Conservation (phyloP, 306 rosid species). For the Cucurbita pepo region DNA sequence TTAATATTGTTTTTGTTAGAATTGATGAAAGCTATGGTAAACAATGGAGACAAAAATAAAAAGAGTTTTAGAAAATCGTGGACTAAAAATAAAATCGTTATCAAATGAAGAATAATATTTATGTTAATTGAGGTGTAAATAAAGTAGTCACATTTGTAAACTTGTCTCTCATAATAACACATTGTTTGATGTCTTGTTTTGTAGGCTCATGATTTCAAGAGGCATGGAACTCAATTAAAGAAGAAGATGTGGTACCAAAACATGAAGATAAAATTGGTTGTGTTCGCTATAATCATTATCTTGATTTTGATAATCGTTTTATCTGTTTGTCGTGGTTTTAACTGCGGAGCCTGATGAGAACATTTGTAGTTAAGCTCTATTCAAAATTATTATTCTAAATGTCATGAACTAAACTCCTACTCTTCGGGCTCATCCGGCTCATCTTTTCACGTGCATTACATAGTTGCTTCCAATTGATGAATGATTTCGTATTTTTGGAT, state of each 20-base stretch:
- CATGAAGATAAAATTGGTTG: slow-evolving; percentile 84
- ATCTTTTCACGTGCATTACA: not conserved
- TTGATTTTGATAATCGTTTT: slow-evolving; percentile 42
- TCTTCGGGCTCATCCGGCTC: too few species aligned
- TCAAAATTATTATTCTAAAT: not conserved
- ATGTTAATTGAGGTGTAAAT: too few species aligned
- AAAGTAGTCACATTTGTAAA: too few species aligned
- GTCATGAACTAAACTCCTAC: not conserved
- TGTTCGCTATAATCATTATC: slow-evolving; percentile 36
- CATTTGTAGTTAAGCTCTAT: not conserved
- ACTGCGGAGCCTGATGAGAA: slow-evolving; percentile 14
- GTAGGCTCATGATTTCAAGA: slow-evolving; percentile 73
- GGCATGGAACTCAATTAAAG: slow-evolving; percentile 56
- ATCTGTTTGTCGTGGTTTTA: slow-evolving; percentile 57
- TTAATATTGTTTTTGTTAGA: rapidly evolving
- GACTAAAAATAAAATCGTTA: too few species aligned
- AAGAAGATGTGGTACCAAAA: slow-evolving; percentile 90
- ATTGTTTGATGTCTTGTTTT: too few species aligned
- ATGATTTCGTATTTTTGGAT: not conserved
- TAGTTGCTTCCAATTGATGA: not conserved
- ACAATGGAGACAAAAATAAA: too few species aligned
- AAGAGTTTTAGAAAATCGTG: too few species aligned
- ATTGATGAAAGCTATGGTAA: too few species aligned
- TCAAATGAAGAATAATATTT: too few species aligned
- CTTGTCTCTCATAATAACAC: too few species aligned